Percentiles rank a stretch among this genome's conserved stretches.
These are phyloP conservation scores for Glebionis coronaria DNA, from an alignment of 129 eudicot genomes.

Conservation along the genomic window DNA sequence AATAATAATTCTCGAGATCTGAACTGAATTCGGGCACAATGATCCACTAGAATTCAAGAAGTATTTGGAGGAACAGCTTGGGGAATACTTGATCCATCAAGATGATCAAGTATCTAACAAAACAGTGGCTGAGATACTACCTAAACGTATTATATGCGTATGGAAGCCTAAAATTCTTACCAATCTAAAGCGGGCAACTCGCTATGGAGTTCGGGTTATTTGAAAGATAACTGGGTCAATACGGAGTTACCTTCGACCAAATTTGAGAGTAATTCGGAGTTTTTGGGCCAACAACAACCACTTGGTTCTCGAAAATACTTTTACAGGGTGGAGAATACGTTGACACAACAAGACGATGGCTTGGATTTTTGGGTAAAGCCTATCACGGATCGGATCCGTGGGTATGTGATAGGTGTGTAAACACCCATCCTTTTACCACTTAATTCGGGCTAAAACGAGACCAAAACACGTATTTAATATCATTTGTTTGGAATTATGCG, in stretches of 20 bases:
- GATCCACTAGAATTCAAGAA: slow-evolving; percentile 96
- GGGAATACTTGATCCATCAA: slow-evolving; percentile 78
- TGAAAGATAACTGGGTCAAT: slow-evolving; percentile 95
- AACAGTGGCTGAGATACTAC: slow-evolving; percentile 64
- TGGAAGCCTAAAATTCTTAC: slow-evolving; percentile 86
- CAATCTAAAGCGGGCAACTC: slow-evolving; percentile 69
- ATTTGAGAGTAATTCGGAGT: slow-evolving; percentile 81
- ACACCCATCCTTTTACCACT: too few relatives aligned
- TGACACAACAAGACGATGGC: slow-evolving; percentile 74
- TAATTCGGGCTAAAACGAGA: too few relatives aligned
- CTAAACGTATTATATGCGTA: slow-evolving; percentile 72
- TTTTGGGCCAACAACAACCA: slow-evolving; percentile 59
- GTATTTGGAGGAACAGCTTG: slow-evolving; percentile 66
- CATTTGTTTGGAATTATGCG: too few relatives aligned
- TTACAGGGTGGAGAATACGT: slow-evolving; percentile 97
- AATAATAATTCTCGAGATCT: slow-evolving; percentile 79
- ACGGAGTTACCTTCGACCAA: slow-evolving; percentile 84
- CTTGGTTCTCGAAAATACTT: slow-evolving; percentile 55
- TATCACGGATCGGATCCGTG: slow-evolving; percentile 76
- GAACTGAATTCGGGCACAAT: slow-evolving; percentile 81
- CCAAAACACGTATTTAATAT: too few relatives aligned
- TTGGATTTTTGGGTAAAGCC: slow-evolving; percentile 81
- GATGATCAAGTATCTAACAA: slow-evolving; percentile 73
- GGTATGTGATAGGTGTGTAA: too few relatives aligned
- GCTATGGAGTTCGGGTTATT: slow-evolving; percentile 65